Evolutionary conservation across 495 filamentous ascomycete species (phyloP), one percentile per base, ranked within the genome.

Genomic region (Trichoderma reesei): DNA sequence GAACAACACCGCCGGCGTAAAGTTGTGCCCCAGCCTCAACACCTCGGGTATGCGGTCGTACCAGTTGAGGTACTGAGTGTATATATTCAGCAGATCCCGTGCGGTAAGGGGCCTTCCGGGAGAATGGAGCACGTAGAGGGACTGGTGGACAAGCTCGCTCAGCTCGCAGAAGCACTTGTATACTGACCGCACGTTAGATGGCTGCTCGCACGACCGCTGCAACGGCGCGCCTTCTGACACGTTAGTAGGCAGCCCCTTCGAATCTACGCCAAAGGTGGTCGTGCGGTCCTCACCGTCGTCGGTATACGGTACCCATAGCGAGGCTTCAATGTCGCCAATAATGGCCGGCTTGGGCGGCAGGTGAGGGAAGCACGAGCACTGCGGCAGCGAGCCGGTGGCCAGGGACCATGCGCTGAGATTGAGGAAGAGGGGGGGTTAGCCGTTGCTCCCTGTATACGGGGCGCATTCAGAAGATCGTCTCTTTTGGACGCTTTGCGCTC

Each of bases 81-180:
- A 87, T 16, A 78, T 75, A 34, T 72, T 72, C 1, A 86, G 76
- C 11, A 89, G 70, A 26, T 82, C 80, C 62, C 78, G 77, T 66
- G 80, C 83, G 0, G 83, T 86, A 10, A 88, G 73, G 0, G 80
- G 79, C 60, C 81, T 74, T 26, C 80, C 82, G 2, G 87, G 86
- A 0, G 85, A 82, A 68, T 86, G 85, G 9, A 88, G 75, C 31
- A 84, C 77, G 66, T 83, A 85, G n/a, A 88, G 71, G 11, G 82
- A 81, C 67, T 87, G 79, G 63, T 87, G 85, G 4, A 88, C 80
- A 11, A 89, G 80, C 71, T 89, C 86, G 63, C 85, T 86, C 41
- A 89, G 79, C 65, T 84, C 82, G 68, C 83, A 85, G 64, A 86
- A 86, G 48, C 82, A 82, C 65, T 80, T 82, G 67, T 83, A 84